phyloP scores from a whole-genome alignment of 2,329 filamentous ascomycete genomes.

The Emmonsiellopsis sp. region DNA sequence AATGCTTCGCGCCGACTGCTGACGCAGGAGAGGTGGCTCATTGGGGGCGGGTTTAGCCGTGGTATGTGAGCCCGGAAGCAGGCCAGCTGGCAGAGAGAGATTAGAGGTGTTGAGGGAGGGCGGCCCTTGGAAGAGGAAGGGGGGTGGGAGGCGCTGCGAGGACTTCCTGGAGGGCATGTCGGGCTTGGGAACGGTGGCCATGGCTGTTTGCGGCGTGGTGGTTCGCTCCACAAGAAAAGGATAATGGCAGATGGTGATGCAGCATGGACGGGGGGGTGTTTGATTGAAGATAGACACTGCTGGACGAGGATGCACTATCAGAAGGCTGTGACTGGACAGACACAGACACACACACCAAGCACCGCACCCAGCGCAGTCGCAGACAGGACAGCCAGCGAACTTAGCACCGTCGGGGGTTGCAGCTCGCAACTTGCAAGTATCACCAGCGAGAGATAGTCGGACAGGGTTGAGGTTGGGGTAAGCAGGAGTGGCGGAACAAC shows the following conservation, averaged over 20 bases:
- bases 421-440: no score
- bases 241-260: neutral
- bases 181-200: neutral
- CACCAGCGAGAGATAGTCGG: neutral
- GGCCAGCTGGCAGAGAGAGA: slow-evolving; percentile 48
- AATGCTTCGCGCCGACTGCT: slow-evolving; percentile 1
- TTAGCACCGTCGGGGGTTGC: no score
- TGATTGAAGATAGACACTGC: no score
- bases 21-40: slow-evolving; percentile 1
- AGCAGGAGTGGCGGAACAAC: neutral
- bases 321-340: no score
- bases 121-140: slow-evolving; percentile 68
- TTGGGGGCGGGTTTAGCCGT: slow-evolving; percentile 1
- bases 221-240: neutral
- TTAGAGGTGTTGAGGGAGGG: slow-evolving; percentile 69
- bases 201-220: neutral
- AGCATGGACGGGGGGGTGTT: no score
- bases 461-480: neutral
- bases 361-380: no score
- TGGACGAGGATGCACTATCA: no score
- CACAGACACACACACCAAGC: no score
- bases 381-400: no score
- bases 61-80: slow-evolving; percentile 24
- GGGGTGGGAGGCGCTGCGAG: slow-evolving; percentile 55
- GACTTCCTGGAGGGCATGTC: slow-evolving; percentile 5